Conservation (phyloP, 2,329 filamentous ascomycete genomes). For the Madurella mycetomatis region DNA sequence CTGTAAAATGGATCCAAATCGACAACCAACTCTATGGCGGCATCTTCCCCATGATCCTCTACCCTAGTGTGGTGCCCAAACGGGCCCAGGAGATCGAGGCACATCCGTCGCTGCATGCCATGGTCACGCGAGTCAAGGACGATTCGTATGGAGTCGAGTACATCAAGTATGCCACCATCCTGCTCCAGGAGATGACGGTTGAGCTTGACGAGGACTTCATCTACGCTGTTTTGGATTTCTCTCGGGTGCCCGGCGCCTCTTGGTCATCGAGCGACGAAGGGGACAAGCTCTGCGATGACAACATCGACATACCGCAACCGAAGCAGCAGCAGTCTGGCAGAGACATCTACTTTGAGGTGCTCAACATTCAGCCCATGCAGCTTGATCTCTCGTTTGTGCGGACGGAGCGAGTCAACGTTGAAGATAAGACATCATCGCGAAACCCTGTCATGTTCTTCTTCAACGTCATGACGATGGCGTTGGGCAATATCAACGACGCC, state of each 20-base stretch:
- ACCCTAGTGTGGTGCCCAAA: conserved; percentile 96
- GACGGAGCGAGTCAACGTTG: conserved; percentile 92
- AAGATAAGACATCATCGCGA: conserved; percentile 83
- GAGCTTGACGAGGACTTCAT: conserved; percentile 98
- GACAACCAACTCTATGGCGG: conserved; percentile 98
- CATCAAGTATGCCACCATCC: conserved; percentile 93
- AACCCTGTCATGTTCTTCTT: conserved; percentile 99
- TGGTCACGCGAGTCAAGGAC: conserved; percentile 92
- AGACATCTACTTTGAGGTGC: conserved; percentile 95
- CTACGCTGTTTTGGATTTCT: conserved; percentile 90
- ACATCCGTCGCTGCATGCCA: conserved; percentile 88
- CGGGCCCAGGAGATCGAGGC: conserved; percentile 93
- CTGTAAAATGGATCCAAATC: conserved; percentile 98
- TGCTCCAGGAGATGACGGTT: conserved; percentile 96
- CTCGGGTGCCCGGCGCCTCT: conserved; percentile 83
- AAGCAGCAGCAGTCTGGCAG: conserved; percentile 78
- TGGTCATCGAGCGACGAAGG: conserved; percentile 76
- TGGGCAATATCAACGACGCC: conserved; percentile 97
- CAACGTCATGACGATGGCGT: conserved; percentile 98
- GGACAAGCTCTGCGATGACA: conserved; percentile 83
- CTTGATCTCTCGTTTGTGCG: conserved; percentile 95
- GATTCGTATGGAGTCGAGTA: conserved; percentile 97
- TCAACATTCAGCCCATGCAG: conserved; percentile 98
- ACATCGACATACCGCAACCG: conserved; percentile 87
- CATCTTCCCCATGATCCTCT: conserved; percentile 94